A percentile compares a stretch with the other conserved stretches of the same genome.
Conservation (phyloP, 371 early-diverging fungal genomes). For the Mucor lusitanicus region DNA sequence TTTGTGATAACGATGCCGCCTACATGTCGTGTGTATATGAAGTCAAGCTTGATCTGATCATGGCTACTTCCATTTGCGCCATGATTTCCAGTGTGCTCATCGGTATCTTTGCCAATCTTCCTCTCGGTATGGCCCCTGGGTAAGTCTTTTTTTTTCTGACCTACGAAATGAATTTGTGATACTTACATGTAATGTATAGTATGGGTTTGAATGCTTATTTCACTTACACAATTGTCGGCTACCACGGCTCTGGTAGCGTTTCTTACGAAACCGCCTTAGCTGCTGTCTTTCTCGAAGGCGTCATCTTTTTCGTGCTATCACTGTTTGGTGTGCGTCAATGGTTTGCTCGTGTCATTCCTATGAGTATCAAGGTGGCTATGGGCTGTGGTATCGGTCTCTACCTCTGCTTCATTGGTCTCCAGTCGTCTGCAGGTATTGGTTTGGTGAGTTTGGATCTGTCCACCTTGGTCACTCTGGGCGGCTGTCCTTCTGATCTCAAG, state of each 20-base stretch:
- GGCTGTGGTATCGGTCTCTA: constrained; percentile 81
- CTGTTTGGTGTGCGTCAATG: constrained; percentile 78
- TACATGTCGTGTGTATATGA: constrained; percentile 66
- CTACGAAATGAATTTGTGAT: not conserved
- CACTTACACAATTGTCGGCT: constrained; percentile 79
- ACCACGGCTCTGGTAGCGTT: constrained; percentile 71
- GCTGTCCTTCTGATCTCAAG: constrained; percentile 58
- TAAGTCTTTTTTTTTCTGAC: not conserved
- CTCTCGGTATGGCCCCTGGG: constrained; percentile 78
- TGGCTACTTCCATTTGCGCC: constrained; percentile 70
- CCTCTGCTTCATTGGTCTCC: constrained; percentile 74
- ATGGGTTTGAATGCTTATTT: constrained; percentile 87
- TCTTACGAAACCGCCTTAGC: constrained; percentile 70
- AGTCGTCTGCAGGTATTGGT: constrained; percentile 78
- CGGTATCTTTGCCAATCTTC: constrained; percentile 75
- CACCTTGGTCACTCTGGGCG: constrained; percentile 69
- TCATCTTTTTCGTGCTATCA: constrained; percentile 72
- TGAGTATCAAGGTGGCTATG: constrained; percentile 72
- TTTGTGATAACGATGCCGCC: constrained; percentile 47
- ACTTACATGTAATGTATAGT: constrained; percentile 1
- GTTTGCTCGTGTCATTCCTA: constrained; percentile 73
- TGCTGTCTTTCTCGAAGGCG: constrained; percentile 80
- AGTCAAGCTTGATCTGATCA: constrained; percentile 69
- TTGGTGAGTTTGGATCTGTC: constrained; percentile 60
- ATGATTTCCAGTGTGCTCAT: constrained; percentile 68